A percentile compares a stretch with the other conserved stretches of the same genome.
Conservation (phyloP, 371 early-diverging fungal species). For the Mortierella sp. region DNA sequence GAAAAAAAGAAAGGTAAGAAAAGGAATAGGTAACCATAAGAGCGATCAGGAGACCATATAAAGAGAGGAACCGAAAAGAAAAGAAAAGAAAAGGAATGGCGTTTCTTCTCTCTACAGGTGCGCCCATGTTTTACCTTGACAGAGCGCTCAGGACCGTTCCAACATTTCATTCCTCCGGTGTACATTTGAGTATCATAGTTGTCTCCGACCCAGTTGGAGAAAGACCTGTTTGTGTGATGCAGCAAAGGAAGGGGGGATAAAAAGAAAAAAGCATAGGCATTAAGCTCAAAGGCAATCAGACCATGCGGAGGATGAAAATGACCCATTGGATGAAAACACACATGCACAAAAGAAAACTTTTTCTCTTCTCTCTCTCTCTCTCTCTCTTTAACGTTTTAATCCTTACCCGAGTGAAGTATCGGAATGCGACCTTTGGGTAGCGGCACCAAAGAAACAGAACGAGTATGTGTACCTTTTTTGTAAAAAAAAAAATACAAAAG, state of each 20-base stretch:
- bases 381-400: neutral
- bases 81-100: no score
- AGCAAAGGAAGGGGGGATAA: no score
- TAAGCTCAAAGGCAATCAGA: no score
- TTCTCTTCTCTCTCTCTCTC: no score
- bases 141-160: constrained; percentile 93
- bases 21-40: neutral
- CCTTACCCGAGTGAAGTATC: constrained; percentile 76
- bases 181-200: constrained; percentile 71
- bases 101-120: no score
- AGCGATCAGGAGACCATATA: no score
- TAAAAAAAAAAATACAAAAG: neutral
- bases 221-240: constrained; percentile 17
- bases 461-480: constrained; percentile 70
- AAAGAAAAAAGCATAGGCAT: no score
- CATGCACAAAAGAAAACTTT: no score
- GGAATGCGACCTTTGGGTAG: constrained; percentile 71
- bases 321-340: neutral
- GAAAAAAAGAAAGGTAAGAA: neutral
- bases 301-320: no score
- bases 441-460: constrained; percentile 81
- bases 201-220: constrained; percentile 46
- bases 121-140: constrained; percentile 53
- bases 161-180: constrained; percentile 82
- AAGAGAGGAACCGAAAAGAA: no score